These are phyloP conservation scores for Carex scoparia DNA, from an alignment of 176 grass and related monocot genomes.

Conservation along the genomic window DNA sequence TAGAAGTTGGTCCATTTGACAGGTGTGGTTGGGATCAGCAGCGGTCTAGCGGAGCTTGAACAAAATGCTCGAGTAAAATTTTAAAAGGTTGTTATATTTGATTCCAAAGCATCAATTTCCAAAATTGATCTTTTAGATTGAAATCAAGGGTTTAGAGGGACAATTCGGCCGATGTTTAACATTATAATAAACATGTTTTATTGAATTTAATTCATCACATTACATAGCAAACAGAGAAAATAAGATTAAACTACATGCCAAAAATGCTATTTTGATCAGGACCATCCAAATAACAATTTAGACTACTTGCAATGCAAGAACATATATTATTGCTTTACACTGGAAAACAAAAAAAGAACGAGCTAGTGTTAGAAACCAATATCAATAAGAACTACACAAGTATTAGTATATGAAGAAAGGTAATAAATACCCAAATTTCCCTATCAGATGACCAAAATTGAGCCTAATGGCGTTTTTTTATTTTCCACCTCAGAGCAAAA, in stretches of 20 bases:
- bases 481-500: not conserved
- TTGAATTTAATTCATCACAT: not conserved
- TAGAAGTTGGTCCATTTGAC: too few species aligned
- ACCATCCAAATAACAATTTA: not conserved
- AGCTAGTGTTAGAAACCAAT: conserved; percentile 11
- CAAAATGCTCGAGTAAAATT: too few species aligned
- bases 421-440: not conserved
- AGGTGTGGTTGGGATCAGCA: too few species aligned
- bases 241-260: not conserved
- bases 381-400: conserved; percentile 9
- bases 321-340: conserved; percentile 10
- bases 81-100: too few species aligned
- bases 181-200: not conserved
- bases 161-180: too few species aligned
- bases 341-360: not conserved
- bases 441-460: conserved; percentile 19
- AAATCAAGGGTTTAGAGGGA: too few species aligned
- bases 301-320: not conserved
- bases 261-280: not conserved
- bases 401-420: not conserved
- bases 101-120: too few species aligned
- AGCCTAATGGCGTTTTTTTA: conserved; percentile 14
- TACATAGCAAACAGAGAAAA: not conserved
- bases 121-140: too few species aligned
- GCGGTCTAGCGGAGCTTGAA: too few species aligned